Evolutionary conservation across 306 rosid species (phyloP).

Genomic region (Begonia peltatifolia): DNA sequence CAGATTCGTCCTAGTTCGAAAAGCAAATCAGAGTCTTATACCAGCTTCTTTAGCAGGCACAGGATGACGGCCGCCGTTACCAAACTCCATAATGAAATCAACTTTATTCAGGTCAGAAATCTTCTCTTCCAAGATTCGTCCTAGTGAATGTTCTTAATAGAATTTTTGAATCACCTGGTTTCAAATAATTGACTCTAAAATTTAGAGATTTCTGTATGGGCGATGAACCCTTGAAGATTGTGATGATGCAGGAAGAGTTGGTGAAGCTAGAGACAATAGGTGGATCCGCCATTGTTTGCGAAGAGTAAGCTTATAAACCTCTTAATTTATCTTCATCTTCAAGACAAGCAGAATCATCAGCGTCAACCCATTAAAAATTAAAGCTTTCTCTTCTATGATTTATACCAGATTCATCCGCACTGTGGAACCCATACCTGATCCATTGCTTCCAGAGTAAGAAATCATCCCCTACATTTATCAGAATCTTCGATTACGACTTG

Average conservation of each 20-base stretch:
- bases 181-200: no score
- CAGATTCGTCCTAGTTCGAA: constrained; percentile 1
- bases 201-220: no score
- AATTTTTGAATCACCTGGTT: no score
- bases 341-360: neutral
- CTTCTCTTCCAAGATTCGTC: no score
- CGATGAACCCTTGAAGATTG: neutral
- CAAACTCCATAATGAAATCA: constrained; percentile 56
- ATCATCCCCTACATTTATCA: neutral
- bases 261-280: constrained; percentile 41
- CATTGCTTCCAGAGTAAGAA: constrained; percentile 67
- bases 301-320: constrained; percentile 33
- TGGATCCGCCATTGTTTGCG: constrained; percentile 54
- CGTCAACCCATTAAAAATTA: neutral
- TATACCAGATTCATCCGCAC: constrained; percentile 44
- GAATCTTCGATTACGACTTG: neutral
- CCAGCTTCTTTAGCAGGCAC: constrained; percentile 56
- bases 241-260: constrained; percentile 52
- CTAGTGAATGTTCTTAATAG: neutral
- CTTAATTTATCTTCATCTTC: neutral
- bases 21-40: constrained; percentile 9
- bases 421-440: constrained; percentile 55
- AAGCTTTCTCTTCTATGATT: neutral
- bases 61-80: constrained; percentile 60
- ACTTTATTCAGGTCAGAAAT: constrained; percentile 33